Evolutionary conservation across 2,329 filamentous ascomycete species (phyloP).

Genomic region (Pyricularia sp.): DNA sequence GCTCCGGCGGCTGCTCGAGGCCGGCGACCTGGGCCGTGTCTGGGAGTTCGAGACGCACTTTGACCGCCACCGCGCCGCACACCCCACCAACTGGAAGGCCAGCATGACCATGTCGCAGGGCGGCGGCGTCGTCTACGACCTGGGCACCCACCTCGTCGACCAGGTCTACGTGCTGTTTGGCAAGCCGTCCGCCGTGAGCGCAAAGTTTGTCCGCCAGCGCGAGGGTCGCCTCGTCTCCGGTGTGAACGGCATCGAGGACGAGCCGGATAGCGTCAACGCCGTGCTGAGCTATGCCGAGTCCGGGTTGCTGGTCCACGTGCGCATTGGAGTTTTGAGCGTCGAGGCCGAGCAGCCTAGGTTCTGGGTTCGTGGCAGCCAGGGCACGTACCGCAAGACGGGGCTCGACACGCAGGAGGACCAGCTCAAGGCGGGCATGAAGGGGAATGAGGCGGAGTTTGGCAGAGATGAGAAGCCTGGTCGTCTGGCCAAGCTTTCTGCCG

Average conservation of each 20-base stretch:
- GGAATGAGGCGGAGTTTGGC: slow-evolving; percentile 55
- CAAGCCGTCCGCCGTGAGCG: slow-evolving; percentile 53
- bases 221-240: slow-evolving; percentile 27
- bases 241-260: slow-evolving; percentile 27
- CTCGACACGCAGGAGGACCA: slow-evolving; percentile 72
- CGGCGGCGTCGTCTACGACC: slow-evolving; percentile 61
- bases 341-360: slow-evolving; percentile 63
- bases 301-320: slow-evolving; percentile 57
- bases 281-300: slow-evolving; percentile 53
- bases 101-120: slow-evolving; percentile 45
- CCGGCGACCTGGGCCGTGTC: slow-evolving; percentile 56
- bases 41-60: slow-evolving; percentile 75
- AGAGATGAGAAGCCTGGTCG: slow-evolving; percentile 49
- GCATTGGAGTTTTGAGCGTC: slow-evolving; percentile 58
- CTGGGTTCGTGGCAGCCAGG: slow-evolving; percentile 68
- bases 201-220: slow-evolving; percentile 58
- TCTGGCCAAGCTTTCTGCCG: slow-evolving; percentile 44
- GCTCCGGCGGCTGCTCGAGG: slow-evolving; percentile 50
- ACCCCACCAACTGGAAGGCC: slow-evolving; percentile 56
- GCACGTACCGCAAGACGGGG: slow-evolving; percentile 62
- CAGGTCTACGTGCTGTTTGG: slow-evolving; percentile 50
- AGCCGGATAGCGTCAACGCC: slow-evolving; percentile 51
- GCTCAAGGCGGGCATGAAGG: slow-evolving; percentile 53
- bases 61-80: slow-evolving; percentile 58
- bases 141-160: slow-evolving; percentile 67